Evolutionary conservation across 1,139 yeast genomes (phyloP).

Genomic region (Suhomyces taliae): DNA sequence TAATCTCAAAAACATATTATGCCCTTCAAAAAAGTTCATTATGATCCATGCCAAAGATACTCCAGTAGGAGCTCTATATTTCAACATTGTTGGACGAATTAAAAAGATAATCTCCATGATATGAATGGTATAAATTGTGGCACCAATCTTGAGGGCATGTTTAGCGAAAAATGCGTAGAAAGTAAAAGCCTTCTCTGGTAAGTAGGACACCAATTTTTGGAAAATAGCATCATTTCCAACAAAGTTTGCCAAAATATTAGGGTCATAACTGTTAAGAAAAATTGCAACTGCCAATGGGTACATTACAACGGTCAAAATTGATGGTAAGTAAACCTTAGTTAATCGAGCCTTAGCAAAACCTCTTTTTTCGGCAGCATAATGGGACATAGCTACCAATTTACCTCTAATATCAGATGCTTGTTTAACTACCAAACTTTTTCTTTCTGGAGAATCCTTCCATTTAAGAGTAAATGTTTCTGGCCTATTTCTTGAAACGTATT

Average conservation of each 20-base stretch:
- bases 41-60: conserved; percentile 49
- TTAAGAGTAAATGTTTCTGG: conserved; percentile 16
- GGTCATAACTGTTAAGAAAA: conserved; percentile 28
- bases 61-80: conserved; percentile 56
- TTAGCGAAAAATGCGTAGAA: conserved; percentile 18
- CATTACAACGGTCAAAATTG: conserved; percentile 12
- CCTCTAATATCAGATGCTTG: conserved; percentile 52
- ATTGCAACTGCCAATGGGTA: conserved; percentile 29
- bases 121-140: conserved; percentile 40
- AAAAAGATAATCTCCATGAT: conserved; percentile 42
- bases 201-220: conserved; percentile 20
- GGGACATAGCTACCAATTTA: conserved; percentile 67
- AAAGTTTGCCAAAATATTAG: conserved; percentile 23
- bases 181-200: conserved; percentile 23
- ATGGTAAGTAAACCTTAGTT: conserved; percentile 48
- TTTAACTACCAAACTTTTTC: conserved; percentile 41
- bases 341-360: conserved; percentile 63
- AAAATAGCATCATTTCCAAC: conserved; percentile 30
- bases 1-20: conserved; percentile 46
- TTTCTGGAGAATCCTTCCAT: conserved; percentile 49
- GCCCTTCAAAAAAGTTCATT: conserved; percentile 59
- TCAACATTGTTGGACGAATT: conserved; percentile 45
- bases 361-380: conserved; percentile 62
- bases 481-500: conserved; percentile 21
- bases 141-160: conserved; percentile 17